phyloP scores from a whole-genome alignment of 2,329 filamentous ascomycete species.

The Fusarium praegraminearum region DNA sequence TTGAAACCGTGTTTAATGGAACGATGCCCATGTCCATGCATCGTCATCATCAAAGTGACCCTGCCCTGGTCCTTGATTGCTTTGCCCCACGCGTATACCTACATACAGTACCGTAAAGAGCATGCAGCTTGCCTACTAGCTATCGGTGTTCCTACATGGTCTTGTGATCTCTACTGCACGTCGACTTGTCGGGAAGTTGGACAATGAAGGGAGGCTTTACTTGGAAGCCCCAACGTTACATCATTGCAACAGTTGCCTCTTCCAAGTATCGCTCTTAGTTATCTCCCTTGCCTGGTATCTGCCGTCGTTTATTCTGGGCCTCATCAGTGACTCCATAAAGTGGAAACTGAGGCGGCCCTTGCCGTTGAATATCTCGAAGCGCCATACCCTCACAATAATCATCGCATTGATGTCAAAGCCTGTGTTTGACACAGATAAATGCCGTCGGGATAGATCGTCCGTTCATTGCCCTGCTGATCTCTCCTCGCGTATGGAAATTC shows the following conservation, averaged over 20 bases:
- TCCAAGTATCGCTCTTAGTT: not conserved
- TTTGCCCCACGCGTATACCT: slow-evolving; percentile 15
- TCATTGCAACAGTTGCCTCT: not conserved
- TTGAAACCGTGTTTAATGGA: not conserved
- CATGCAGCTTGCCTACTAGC: slow-evolving; percentile 29
- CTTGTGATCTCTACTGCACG: slow-evolving; percentile 11
- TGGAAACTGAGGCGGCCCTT: slow-evolving; percentile 21
- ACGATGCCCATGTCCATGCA: not conserved
- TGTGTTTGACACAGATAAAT: not conserved
- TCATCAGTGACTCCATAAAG: slow-evolving; percentile 12
- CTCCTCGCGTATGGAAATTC: not conserved
- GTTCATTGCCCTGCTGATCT: not conserved
- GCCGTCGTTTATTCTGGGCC: not conserved
- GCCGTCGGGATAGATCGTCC: not conserved
- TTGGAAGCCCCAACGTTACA: not conserved
- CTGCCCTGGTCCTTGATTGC: slow-evolving; percentile 8
- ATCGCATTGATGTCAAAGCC: slow-evolving; percentile 8
- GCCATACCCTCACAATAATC: slow-evolving; percentile 12
- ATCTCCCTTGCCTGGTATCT: slow-evolving; percentile 5
- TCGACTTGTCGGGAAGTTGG: not conserved
- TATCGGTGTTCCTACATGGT: slow-evolving; percentile 7
- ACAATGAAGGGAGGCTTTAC: not conserved
- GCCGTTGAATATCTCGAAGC: slow-evolving; percentile 14
- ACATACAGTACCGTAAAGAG: slow-evolving; percentile 26
- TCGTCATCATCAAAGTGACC: slow-evolving; percentile 7